Base-by-base conservation (phyloP, 2,329 filamentous ascomycete species). In the Aspergillus fructus region DNA sequence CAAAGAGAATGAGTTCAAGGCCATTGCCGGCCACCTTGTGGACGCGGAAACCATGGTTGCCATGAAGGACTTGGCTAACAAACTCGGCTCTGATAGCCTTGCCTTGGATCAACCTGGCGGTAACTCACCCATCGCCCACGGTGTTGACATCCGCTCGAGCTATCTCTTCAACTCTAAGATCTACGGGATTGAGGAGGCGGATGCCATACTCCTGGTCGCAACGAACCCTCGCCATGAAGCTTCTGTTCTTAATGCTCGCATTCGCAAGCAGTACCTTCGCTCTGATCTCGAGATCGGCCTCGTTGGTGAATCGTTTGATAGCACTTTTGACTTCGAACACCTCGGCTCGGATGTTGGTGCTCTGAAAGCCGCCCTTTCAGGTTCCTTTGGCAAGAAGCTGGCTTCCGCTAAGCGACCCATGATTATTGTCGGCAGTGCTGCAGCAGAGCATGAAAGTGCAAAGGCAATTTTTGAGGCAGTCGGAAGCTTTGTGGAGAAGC, bases 131-230 rank as follows among this genome's bases (percentile, higher is more conserved):
- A 80, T 97, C 61, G 90, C 93, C 37, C 94, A 99, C 77, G 94
- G 94, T 75, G 80, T 97, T 61, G 94, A 99, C 70, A 85, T 97
- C 58, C 90, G 93, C 64, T 90, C 92, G 58, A 99, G 94, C 81
- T 99, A 96, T 78, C 83, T 91, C 45, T 97, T 99, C 84, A 99
- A 99, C 84, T 96, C 93, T 39, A 91, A 84, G 75, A 96, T 99
- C 71, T 89, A 86, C 74, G 94, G 92, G 70, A 90, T 97, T 39
- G 94, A 99, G 78, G 90, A 96, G 71, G 91, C 93, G 17, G 94
- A 97, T 77, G 86, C 84, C 67, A 91, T 99, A 59, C 87, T 99
- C 53, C 87, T 99, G 58, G 85, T 99, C 62, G 94, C 93, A 65
- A 97, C 91, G 74, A 99, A 99, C 81, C 90, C 94, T 41, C 87